These are phyloP conservation scores for Nicotiana knightiana DNA, from an alignment of 257 asterid species.

Conservation along the genomic window DNA sequence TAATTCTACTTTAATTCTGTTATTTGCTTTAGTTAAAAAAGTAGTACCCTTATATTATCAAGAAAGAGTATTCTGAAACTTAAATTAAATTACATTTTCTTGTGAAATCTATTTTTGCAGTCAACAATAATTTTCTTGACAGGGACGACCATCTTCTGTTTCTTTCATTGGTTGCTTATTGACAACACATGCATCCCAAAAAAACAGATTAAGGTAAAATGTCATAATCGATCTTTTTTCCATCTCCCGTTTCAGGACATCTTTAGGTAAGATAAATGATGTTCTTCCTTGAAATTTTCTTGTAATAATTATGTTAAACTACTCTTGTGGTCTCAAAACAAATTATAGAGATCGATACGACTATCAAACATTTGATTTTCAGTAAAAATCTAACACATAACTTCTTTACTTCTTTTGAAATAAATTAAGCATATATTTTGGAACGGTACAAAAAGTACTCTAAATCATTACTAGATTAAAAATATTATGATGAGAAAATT, in stretches of 20 bases:
- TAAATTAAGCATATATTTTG: background rate
- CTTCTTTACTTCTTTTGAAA: background rate
- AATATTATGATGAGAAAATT: no score
- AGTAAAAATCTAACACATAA: background rate
- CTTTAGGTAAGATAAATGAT: background rate
- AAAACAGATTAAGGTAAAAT: slow-evolving; percentile 2
- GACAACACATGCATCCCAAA: background rate
- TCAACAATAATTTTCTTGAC: background rate
- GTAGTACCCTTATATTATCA: background rate
- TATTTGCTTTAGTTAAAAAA: background rate
- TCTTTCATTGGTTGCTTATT: background rate
- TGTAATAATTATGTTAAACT: background rate
- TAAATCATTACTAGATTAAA: no score
- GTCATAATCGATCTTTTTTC: background rate
- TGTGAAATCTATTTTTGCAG: background rate
- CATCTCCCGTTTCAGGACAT: background rate
- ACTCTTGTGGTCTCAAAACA: background rate
- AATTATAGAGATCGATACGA: background rate
- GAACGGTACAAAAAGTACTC: no score
- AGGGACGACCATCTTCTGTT: background rate
- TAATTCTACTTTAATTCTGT: no score
- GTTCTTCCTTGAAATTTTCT: background rate
- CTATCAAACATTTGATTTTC: background rate
- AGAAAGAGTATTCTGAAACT: background rate
- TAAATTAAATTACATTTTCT: background rate